Conservation (phyloP, 2,329 filamentous ascomycete species). For the Botryotinia globosa region DNA sequence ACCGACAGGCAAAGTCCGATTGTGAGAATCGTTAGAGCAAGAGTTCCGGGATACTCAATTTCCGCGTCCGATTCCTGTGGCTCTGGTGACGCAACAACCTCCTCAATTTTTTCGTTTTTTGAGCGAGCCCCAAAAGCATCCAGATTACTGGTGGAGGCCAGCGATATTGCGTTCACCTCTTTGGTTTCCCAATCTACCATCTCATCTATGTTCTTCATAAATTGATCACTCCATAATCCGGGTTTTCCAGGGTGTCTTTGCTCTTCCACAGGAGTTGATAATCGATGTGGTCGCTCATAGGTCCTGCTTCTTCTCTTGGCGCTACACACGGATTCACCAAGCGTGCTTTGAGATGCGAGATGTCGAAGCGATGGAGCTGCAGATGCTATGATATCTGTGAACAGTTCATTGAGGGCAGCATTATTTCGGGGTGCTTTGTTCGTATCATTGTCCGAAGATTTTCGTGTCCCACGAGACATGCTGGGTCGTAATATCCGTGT, state of each 20-base stretch:
- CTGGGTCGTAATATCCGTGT: not conserved
- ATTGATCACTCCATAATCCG: not conserved
- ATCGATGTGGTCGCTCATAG: not conserved
- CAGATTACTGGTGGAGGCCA: not conserved
- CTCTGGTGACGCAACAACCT: not conserved
- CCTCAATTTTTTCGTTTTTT: not conserved
- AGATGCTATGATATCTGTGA: conserved; percentile 24
- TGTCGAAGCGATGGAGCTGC: conserved; percentile 27
- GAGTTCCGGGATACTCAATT: conserved; percentile 26
- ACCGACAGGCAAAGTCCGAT: conserved; percentile 34
- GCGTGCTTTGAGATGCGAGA: conserved; percentile 24
- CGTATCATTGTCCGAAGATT: not conserved
- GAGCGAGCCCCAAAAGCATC: not conserved
- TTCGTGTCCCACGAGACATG: not conserved
- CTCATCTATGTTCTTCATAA: conserved; percentile 2
- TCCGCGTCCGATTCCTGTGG: not conserved
- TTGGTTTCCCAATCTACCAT: not conserved
- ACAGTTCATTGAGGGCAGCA: conserved; percentile 17
- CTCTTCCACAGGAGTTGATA: conserved; percentile 24
- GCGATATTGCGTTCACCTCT: not conserved
- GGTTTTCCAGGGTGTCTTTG: conserved; percentile 26
- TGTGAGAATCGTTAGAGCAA: conserved; percentile 26
- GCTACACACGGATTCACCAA: not conserved
- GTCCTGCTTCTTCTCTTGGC: not conserved
- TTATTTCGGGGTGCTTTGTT: not conserved